Evolutionary conservation across 1,284 basidiomycete species (phyloP).

Genomic region (Ustilago xerochloae): DNA sequence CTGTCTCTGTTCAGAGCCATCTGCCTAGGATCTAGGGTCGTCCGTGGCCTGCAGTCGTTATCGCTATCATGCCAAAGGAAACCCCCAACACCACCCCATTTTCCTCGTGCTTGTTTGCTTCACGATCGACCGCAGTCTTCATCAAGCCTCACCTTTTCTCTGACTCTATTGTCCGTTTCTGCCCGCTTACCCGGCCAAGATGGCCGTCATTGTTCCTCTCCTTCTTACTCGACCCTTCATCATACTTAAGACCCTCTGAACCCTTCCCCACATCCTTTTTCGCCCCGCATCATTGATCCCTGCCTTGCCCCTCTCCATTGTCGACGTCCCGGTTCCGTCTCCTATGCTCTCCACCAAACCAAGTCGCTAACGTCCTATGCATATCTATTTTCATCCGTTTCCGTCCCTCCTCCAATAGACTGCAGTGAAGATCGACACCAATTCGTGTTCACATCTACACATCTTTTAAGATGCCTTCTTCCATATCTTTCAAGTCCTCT

Average conservation of each 20-base stretch:
- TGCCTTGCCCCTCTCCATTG: neutral
- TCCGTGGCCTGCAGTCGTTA: neutral
- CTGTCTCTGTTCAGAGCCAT: neutral
- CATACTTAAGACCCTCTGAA: slow-evolving; percentile 7
- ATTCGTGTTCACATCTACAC: slow-evolving; percentile 7
- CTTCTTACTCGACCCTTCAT: neutral
- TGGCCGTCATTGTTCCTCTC: neutral
- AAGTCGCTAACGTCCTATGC: slow-evolving; percentile 2
- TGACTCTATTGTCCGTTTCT: neutral
- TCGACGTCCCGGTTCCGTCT: neutral
- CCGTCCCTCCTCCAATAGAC: neutral
- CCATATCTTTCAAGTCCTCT: slow-evolving; percentile 45
- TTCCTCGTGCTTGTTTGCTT: neutral
- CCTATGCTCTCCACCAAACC: slow-evolving; percentile 15
- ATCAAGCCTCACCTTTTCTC: neutral
- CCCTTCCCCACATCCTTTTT: slow-evolving; percentile 6
- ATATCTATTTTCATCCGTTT: neutral
- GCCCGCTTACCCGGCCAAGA: too few relatives aligned
- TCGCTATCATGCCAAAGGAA: neutral
- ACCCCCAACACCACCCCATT: too few relatives aligned
- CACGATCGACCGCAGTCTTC: neutral
- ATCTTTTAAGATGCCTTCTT: slow-evolving; percentile 40
- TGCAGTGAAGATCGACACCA: neutral
- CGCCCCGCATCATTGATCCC: slow-evolving; percentile 1
- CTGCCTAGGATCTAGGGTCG: neutral